Evolutionary conservation across 768 basidiomycete genomes (phyloP).

Genomic region (Obba rivulosa): DNA sequence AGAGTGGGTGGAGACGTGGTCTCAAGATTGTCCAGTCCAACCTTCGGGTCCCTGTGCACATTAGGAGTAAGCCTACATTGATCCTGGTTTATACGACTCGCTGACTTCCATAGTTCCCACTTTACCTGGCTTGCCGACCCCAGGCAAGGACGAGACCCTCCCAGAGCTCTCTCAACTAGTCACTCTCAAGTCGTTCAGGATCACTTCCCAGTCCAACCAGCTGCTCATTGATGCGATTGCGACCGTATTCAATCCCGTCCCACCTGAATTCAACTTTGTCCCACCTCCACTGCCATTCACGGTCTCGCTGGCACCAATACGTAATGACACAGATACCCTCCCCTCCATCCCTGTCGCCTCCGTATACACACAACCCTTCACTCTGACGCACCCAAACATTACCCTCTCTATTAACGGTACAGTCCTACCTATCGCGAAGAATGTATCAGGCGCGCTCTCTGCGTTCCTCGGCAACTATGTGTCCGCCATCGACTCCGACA

Average conservation of each 20-base stretch:
- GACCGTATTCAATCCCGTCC: conserved; percentile 53
- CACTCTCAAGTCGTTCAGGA: conserved; percentile 52
- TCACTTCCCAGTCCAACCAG: conserved; percentile 29
- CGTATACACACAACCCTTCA: conserved; percentile 50
- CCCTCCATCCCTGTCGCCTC: conserved; percentile 43
- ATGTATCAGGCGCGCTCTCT: conserved; percentile 39
- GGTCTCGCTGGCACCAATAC: conserved; percentile 40
- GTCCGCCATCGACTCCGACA: conserved; percentile 48
- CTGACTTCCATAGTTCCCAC: conserved; percentile 45
- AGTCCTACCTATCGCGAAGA: conserved; percentile 43
- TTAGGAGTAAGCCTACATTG: conserved; percentile 44
- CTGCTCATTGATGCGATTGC: conserved; percentile 40
- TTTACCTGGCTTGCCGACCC: conserved; percentile 61
- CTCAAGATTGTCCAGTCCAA: conserved; percentile 37
- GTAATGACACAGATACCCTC: conserved; percentile 10
- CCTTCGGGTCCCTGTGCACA: conserved; percentile 39
- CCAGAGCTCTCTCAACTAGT: conserved; percentile 57
- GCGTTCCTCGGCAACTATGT: conserved; percentile 62
- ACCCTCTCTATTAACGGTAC: conserved; percentile 51
- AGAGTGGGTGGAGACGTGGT: conserved; percentile 43
- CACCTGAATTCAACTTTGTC: conserved; percentile 42
- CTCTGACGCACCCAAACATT: conserved; percentile 63
- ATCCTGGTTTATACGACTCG: not conserved
- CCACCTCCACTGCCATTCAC: conserved; percentile 58
- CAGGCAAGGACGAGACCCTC: conserved; percentile 44